Base-by-base conservation (phyloP, 495 filamentous ascomycete species). In the Penicillium bialowiezense region DNA sequence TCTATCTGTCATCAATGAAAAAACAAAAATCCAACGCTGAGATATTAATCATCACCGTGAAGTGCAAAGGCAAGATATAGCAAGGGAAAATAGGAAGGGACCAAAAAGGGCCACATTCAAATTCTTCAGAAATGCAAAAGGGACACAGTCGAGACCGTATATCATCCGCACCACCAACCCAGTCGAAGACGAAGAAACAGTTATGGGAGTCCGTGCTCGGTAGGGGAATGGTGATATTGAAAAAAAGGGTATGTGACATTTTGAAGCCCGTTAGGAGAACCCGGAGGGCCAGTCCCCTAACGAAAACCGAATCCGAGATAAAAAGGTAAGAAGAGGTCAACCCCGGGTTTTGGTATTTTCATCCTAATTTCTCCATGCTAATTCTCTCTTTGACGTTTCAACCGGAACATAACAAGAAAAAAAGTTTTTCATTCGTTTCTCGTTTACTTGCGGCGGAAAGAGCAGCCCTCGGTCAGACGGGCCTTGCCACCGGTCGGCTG, bases 401-500 rank as follows among this genome's bases (percentile, higher is more conserved):
- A 47, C 44, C 45, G 45, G 45, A 48, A 64, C 52, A 62, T 59
- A 52, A 58, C 51, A 60, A 42, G 60, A 62, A 60, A 52, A 62
- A 53, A 66, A 53, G 45, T 62, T 64, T 58, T 53, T 58, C 51
- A 58, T 55, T 52, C 55, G 58, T 59, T 64, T 62, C 60, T 67
- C 64, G 65, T 87, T 81, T 96, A 98, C 91, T 98, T 98, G 76
- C 90, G 87, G 79, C 93, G 84, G 87, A 97, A 98, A 67, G 91
- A 96, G 85, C 93, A 98, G 59, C 92, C 93, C 83, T 98, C 93
- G 46, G 93, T 98, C 61, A 98, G 79, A 62, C 93, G 74, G 60
- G 93, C 93, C 81, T 98, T 98, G 57, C 93, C 89, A 80, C 93
- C 93, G 54, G 93, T 98, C 52, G 93, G 93, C 74, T 98, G 93